Percentiles rank a stretch among this genome's conserved stretches.
These are phyloP conservation scores for Thermomucor indicae-seudaticae DNA, from an alignment of 371 early-diverging fungal genomes.

Conservation along the genomic window DNA sequence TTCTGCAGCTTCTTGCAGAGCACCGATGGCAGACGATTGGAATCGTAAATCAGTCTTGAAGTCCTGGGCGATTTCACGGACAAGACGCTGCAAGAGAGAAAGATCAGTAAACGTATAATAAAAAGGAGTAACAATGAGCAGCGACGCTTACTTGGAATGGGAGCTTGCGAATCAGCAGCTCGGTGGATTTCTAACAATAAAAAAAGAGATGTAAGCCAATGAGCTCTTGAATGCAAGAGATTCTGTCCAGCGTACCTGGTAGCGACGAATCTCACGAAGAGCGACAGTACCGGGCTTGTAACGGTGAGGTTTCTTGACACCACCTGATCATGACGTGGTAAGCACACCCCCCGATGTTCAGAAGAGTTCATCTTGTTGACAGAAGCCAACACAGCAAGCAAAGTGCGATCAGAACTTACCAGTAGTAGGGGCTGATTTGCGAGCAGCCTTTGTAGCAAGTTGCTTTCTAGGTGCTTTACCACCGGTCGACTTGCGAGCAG, in stretches of 20 bases:
- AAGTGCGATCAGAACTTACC: slow-evolving; percentile 8
- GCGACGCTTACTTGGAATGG: slow-evolving; percentile 80
- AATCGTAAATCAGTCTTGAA: slow-evolving; percentile 98
- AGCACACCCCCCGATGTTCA: neutral
- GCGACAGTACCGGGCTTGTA: slow-evolving; percentile 90
- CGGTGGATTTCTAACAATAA: slow-evolving; percentile 77
- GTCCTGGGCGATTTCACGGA: slow-evolving; percentile 94
- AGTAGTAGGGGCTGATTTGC: slow-evolving; percentile 47
- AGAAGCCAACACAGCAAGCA: neutral
- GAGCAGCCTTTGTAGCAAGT: slow-evolving; percentile 92
- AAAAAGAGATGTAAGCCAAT: neutral
- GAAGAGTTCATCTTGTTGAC: neutral
- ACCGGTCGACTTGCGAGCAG: slow-evolving; percentile 98
- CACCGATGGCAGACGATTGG: slow-evolving; percentile 96
- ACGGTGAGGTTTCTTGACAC: slow-evolving; percentile 81
- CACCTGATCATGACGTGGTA: slow-evolving; percentile 15
- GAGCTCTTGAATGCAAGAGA: no score
- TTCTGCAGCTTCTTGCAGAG: slow-evolving; percentile 98
- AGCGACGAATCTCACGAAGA: slow-evolving; percentile 96
- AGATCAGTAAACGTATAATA: neutral
- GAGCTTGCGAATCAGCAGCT: slow-evolving; percentile 96
- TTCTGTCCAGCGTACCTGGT: slow-evolving; percentile 63
- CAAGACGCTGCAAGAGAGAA: slow-evolving; percentile 58
- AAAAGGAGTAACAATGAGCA: neutral
- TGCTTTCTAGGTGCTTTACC: slow-evolving; percentile 98